Conservation (phyloP, 805 yeast species). For the Komagataella pseudopastoris region DNA sequence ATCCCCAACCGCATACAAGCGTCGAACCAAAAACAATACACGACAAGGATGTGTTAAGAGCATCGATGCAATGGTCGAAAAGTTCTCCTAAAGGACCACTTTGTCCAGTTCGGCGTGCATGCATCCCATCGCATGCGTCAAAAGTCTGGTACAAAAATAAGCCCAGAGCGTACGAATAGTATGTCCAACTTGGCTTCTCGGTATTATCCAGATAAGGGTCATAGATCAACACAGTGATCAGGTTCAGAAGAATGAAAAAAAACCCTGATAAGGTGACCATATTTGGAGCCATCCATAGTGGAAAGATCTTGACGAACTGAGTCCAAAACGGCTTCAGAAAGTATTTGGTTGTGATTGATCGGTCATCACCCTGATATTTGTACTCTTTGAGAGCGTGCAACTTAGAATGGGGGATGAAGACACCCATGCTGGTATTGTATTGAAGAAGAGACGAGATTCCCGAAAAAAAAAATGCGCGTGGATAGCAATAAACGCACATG, state of each 20-base stretch:
- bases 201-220: conserved; percentile 51
- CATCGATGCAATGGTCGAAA: conserved; percentile 78
- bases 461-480: not conserved
- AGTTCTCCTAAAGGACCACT: conserved; percentile 90
- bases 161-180: conserved; percentile 66
- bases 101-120: conserved; percentile 92
- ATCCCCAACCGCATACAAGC: conserved; percentile 62
- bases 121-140: conserved; percentile 93
- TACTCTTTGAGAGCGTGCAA: conserved; percentile 31
- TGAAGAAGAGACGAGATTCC: not conserved
- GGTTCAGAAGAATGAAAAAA: conserved; percentile 51
- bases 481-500: not conserved
- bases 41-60: conserved; percentile 61
- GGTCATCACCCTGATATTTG: conserved; percentile 64
- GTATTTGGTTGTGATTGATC: conserved; percentile 62
- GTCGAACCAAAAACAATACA: conserved; percentile 62
- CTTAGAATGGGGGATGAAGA: conserved; percentile 28
- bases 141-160: conserved; percentile 86
- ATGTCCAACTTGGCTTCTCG: conserved; percentile 66
- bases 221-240: conserved; percentile 49
- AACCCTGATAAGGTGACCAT: conserved; percentile 76
- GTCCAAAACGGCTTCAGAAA: conserved; percentile 77
- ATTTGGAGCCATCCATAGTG: conserved; percentile 86
- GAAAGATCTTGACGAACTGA: conserved; percentile 60
- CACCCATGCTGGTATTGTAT: conserved; percentile 24